A percentile compares a stretch with the other conserved stretches of the same genome.
Conservation (phyloP, 306 rosid genomes). For the Cucurbita ficifolia region DNA sequence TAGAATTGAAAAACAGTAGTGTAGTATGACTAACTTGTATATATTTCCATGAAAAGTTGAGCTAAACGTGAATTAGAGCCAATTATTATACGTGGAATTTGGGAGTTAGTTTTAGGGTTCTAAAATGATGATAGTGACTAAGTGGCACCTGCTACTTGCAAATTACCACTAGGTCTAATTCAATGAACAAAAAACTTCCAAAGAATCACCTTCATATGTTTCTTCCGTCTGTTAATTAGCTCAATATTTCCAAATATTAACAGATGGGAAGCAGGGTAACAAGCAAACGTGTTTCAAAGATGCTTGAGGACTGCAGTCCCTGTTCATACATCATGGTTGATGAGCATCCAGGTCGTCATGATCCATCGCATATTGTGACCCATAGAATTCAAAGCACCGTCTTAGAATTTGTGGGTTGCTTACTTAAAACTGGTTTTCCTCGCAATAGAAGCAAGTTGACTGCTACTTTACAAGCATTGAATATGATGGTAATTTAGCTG, state of each 20-base stretch:
- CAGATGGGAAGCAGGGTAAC: conserved; percentile 94
- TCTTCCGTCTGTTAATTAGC: neutral
- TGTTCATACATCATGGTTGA: conserved; percentile 77
- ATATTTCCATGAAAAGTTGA: neutral
- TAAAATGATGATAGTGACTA: neutral
- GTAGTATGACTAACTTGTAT: neutral
- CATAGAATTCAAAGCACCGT: conserved; percentile 63
- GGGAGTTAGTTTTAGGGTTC: neutral
- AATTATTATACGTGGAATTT: neutral
- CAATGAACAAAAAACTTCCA: neutral
- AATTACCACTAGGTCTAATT: neutral
- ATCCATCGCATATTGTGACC: conserved; percentile 80
- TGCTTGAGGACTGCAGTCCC: conserved; percentile 66
- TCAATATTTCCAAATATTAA: conserved; percentile 10
- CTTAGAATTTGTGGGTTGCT: conserved; percentile 40
- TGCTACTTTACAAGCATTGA: conserved; percentile 39
- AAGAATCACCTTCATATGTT: neutral
- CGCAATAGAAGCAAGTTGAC: conserved; percentile 35
- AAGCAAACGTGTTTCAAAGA: conserved; percentile 67
- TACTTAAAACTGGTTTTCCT: conserved; percentile 36
- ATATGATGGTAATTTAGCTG: conserved; percentile 46
- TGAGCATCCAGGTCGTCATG: conserved; percentile 73
- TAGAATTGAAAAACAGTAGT: neutral
- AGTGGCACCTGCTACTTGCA: neutral
- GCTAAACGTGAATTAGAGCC: neutral